Evolutionary conservation across 164 flowering plant genomes (phyloP), one percentile per base, ranked within the genome.

Genomic region (Chloranthus sessilifolius): DNA sequence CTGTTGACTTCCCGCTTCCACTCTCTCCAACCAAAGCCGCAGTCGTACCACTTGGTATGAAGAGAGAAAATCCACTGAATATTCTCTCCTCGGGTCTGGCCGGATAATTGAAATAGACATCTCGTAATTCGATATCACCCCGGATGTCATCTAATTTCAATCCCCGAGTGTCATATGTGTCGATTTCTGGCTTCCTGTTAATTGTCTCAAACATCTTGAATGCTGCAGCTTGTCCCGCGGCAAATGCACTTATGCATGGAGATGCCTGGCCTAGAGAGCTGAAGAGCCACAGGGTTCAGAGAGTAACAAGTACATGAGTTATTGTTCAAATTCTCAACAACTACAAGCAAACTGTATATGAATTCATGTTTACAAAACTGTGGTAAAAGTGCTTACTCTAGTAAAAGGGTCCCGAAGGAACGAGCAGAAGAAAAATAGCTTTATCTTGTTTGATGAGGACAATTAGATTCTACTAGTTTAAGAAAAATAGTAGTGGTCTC

Each of bases 1-100:
- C 77, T 26, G 81, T 78, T 1, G 83, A 78, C 56, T 78, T 78
- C 20, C 83, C 83, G 38, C 80, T 75, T 45, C 83, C 81, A 56
- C 83, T 78, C 22, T 69, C 61, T 27, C 83, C 83, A 37, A 78
- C 83, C 60, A 78, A 63, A 57, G 83, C 83, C 29, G 73, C 55
- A 15, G 78, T 78, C 50, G 67, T 68, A 15, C 83, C 83, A 38
- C 73, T 75, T 3, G 73, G 67, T 49, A 78, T 69, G 10, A 57
- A 48, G 3, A 75, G 63, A 29, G 76, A 75, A 41, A 78, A 75
- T 28, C 71, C 73, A 15, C n/a, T 20, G 29, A 78, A 71, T 28
- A 78, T 62, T 37, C 53, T 65, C 28, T 75, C 78, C 61, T 49
- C 40, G 10, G 61, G 61, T 41, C 61, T 46, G 19, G 61, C 11